Base-by-base conservation (phyloP, 306 rosid species). In the Vigna unguiculata region DNA sequence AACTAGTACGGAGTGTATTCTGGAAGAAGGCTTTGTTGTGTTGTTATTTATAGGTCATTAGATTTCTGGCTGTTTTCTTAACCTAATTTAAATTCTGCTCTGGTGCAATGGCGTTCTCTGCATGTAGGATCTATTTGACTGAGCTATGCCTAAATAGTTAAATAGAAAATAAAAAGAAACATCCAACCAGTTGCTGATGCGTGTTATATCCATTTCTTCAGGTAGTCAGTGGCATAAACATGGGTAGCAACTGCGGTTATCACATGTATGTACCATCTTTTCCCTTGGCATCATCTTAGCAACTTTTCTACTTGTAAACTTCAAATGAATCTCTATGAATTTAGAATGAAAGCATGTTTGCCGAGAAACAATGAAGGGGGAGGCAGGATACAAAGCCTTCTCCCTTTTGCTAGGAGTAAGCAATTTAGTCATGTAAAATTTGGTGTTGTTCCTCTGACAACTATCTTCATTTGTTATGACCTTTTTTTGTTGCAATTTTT, bases 221-320 rank as follows among this genome's bases (percentile, higher is more conserved):
- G 97, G 95, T 95, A 70, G 55, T 95, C 86, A 95, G 97, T 85
- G 98, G 97, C 89, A 94, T 92, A 59, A 94, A 94, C 88, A 90
- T 48, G 91, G 98, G 97, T 83, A 86, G 93, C 92, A 90, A 95
- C 90, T 85, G 93, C 28, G 96, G 98, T 78, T 89, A 88, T 85
- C 96, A 95, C 80, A 82, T 85, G 97, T 95, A 61, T 80, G 95
- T 84, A 57, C 9, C 57, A 36, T 11, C 34, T 28, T 40, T 15
- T 13, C 51, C 70, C 41, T 40, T 40, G 28, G 5, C 36, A 9
- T 21, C 12, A 75, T 21, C 53, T 16, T 63, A 63, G n/a, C 34
- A 46, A 11, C 59, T 43, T 46, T 78, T n/a, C 66, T 43, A 20
- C 41, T 41, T 63, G 22, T 76, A 24, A 49, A 45, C 32, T 52